phyloP scores from a whole-genome alignment of 306 rosid species.

The Cicer bijugum region DNA sequence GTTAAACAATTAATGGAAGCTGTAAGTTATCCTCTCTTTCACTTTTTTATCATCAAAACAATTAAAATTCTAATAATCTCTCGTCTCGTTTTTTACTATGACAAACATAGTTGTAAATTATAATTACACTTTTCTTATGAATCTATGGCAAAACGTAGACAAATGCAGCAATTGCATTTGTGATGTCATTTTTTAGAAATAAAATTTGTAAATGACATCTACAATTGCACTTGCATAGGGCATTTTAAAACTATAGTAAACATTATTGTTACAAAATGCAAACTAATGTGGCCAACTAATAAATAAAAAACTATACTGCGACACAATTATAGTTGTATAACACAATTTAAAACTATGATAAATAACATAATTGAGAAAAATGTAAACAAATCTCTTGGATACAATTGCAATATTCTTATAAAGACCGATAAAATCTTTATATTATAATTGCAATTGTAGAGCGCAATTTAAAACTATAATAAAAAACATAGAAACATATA shows the following conservation, averaged over 20 bases:
- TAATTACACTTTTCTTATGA: too few relatives aligned
- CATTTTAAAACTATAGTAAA: not conserved
- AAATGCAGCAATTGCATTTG: not conserved
- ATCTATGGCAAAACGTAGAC: not conserved
- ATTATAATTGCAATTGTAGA: not conserved
- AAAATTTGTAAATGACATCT: not conserved
- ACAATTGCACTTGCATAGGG: not conserved
- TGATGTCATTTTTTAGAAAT: not conserved
- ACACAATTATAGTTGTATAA: not conserved
- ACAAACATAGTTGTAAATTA: too few relatives aligned
- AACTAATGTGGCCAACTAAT: too few relatives aligned
- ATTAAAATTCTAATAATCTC: too few relatives aligned
- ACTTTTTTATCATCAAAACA: not conserved
- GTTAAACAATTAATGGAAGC: conserved; percentile 89
- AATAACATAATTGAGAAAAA: not conserved
- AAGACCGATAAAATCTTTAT: too few relatives aligned
- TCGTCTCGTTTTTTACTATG: too few relatives aligned
- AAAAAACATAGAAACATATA: not conserved
- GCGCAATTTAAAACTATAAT: not conserved
- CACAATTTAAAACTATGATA: not conserved
- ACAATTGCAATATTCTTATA: too few relatives aligned
- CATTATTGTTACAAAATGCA: too few relatives aligned
- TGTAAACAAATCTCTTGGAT: too few relatives aligned
- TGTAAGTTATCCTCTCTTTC: conserved; percentile 47
- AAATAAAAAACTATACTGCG: too few relatives aligned